Conservation (phyloP, 208 protist species). For the Acanthamoeba castellanii region DNA sequence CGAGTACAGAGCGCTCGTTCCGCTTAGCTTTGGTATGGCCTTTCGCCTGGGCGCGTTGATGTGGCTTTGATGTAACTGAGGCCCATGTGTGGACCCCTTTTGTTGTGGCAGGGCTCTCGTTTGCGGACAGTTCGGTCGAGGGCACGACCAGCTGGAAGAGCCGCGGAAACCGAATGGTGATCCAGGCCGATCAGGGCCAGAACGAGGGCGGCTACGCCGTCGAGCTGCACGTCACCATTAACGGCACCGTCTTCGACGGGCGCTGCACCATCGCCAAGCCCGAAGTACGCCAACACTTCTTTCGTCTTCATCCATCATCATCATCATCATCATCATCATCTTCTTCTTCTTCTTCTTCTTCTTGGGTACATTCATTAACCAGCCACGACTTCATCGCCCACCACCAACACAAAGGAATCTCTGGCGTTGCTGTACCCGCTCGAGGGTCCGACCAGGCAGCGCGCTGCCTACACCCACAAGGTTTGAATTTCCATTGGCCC, state of each 20-base stretch:
- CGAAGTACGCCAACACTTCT: neutral
- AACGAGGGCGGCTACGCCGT: neutral
- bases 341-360: too few species aligned
- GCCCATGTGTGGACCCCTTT: too few species aligned
- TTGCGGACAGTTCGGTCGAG: neutral
- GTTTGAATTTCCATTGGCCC: too few species aligned
- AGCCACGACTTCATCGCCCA: too few species aligned
- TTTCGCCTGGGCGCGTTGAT: too few species aligned
- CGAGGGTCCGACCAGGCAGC: neutral
- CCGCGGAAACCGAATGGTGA: neutral
- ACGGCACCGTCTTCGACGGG: neutral
- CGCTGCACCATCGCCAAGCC: neutral
- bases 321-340: too few species aligned
- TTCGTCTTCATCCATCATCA: neutral
- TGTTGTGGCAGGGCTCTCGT: constrained; percentile 22
- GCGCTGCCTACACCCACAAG: constrained; percentile 52
- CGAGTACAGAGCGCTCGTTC: constrained; percentile 19
- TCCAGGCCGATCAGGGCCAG: neutral
- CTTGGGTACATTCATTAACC: too few species aligned
- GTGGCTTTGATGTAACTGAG: too few species aligned
- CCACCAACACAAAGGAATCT: too few species aligned
- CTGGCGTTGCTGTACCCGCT: constrained; percentile 48
- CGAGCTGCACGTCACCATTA: constrained; percentile 9
- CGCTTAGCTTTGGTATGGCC: constrained; percentile 40
- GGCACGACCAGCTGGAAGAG: constrained; percentile 5